Evolutionary conservation across 2,329 filamentous ascomycete genomes (phyloP), one percentile per base, ranked within the genome.

Genomic region (Sporothrix sp.): DNA sequence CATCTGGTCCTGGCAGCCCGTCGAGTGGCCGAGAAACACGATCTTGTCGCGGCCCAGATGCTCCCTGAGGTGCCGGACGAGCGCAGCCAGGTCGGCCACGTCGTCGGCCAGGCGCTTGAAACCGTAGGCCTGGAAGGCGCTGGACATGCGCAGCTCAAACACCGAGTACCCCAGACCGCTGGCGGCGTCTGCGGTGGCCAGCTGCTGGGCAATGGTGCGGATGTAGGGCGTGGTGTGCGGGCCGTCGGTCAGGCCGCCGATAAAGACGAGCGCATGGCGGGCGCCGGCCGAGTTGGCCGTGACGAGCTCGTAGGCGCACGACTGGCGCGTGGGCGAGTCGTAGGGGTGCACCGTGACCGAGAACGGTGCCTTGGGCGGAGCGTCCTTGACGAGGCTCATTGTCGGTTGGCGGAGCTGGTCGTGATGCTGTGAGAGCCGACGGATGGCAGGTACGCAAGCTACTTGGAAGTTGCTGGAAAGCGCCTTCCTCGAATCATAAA

Each of bases 161-260:
- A 80, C 63, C 1, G 76, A 76, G 59, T 73, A 80, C 55, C 63
- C 61, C 27, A 73, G 60, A 20, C 62, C 60, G 28, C 33, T 25
- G 46, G 39, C 51, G 25, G 71, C 58, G 10, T 66, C 63, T 1
- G 60, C 54, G 7, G 63, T 55, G 5, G 64, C 67, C 4, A 79
- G 62, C 44, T 64, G 63, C 35, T 64, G 61, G 13, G 75, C 72
- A 50, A 81, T 64, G 1, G 63, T 60, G 5, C 71, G 69, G 43
- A 72, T 67, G 53, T 84, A 86, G 1, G 72, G 67, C 8, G 84
- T 73, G 0, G 79, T 81, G 55, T 84, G 77, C 52, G 84, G 77
- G 2, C 83, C 83, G 63, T 87, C 85, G 33, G 74, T 75, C 14
- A 89, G 74, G 32, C 85, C 85, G 54, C 82, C 83, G 55, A 87